Base-by-base conservation (phyloP, 2,329 filamentous ascomycete species). In the Curvularia verruculosa region DNA sequence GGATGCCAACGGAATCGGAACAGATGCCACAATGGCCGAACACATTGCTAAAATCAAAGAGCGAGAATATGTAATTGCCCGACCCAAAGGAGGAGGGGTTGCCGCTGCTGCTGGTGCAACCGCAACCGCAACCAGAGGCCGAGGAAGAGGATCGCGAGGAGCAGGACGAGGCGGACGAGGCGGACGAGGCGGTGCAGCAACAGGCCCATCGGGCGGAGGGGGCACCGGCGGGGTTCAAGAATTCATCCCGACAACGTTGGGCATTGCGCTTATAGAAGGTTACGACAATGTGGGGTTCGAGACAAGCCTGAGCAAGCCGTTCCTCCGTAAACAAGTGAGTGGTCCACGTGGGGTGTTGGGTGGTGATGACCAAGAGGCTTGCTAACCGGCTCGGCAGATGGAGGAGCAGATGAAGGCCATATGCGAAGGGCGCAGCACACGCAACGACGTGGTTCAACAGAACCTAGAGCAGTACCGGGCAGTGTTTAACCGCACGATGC, bases 1-100 rank as follows among this genome's bases (percentile, higher is more conserved):
- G 95, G 95, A 99, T 78, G 93, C 92, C 43, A 99, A 99, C 73
- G 95, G 95, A 2, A 99, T 99, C 63, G 95, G 95, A 12, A 99
- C 95, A 9, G 95, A 99, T 79, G 95, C 95, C 6, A 99, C 95
- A 1, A 99, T 99, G 95, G 95, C 95, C 0, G 95, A 99, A 69
- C 95, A 99, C 73, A 99, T 99, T 69, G 87, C 91, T 57, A 99
- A 94, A 77, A 96, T 99, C 68, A 92, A 98, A 76, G 87, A 93
- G 56, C 84, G 95, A 58, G 84, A 93, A 66, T 99, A 99, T 70
- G 94, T 92, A 48, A 85, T 87, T 54, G 88, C 89, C 72, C 72
- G 86, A 78, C 72, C 82, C 70, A 83, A 77, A 59, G 75, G 70
- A 18, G 75, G 70, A n/a, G 67, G 73, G 40, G 74, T 70, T 28